phyloP scores from a whole-genome alignment of 148 eudicot species.

The Camellia sinensis region DNA sequence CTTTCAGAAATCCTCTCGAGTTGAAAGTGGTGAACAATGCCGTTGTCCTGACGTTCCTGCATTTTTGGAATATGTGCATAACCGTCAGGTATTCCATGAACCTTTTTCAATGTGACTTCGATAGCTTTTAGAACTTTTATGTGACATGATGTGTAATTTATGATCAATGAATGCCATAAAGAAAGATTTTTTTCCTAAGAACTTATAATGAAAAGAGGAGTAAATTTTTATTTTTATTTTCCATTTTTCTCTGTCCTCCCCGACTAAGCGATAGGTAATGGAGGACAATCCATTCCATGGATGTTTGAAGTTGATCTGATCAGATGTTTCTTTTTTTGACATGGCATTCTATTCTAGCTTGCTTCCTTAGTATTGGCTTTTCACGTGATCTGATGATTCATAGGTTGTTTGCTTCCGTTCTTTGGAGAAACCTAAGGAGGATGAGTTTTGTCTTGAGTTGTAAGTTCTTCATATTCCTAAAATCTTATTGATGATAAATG shows the following conservation, averaged over 20 bases:
- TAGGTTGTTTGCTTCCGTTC: constrained; percentile 85
- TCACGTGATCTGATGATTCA: not conserved
- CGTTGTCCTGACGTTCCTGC: constrained; percentile 78
- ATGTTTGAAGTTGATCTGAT: not conserved
- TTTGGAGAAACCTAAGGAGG: constrained; percentile 85
- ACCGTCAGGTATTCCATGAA: constrained; percentile 65
- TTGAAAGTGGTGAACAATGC: constrained; percentile 44
- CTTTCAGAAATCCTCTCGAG: constrained; percentile 59
- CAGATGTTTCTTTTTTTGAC: not conserved
- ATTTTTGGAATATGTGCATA: constrained; percentile 85
- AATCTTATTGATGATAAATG: not conserved
- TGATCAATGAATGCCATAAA: no score
- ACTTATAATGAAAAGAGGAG: no score
- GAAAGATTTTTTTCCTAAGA: no score
- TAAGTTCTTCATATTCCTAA: constrained; percentile 39
- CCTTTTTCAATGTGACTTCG: not conserved
- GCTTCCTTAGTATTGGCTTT: constrained; percentile 1
- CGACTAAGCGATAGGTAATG: not conserved
- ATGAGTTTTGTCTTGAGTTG: constrained; percentile 84
- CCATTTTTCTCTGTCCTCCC: not conserved
- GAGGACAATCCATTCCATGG: not conserved
- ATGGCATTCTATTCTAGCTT: not conserved
- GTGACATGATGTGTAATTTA: not conserved
- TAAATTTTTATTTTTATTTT: no score
- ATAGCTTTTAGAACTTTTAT: not conserved